These are phyloP conservation scores for Pythium brachiatum DNA, from an alignment of 352 stramenopile genomes.

Conservation along the genomic window DNA sequence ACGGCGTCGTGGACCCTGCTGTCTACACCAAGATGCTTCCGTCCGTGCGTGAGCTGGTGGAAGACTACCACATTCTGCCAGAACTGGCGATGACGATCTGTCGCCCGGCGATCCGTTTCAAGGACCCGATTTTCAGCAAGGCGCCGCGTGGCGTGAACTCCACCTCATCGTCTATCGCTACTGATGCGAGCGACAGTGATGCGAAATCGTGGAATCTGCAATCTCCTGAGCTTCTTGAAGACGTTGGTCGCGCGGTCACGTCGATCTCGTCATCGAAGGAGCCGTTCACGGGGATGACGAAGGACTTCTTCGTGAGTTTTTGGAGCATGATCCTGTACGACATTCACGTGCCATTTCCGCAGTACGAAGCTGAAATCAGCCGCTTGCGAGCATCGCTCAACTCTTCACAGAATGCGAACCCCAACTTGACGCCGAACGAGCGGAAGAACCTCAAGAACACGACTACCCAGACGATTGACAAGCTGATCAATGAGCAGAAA, in stretches of 20 bases:
- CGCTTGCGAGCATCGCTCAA: conserved; percentile 60
- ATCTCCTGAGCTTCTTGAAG: conserved; percentile 48
- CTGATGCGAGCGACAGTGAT: conserved; percentile 17
- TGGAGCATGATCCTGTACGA: conserved; percentile 87
- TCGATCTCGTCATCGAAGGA: conserved; percentile 29
- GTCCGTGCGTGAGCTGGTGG: conserved; percentile 54
- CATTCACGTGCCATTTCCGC: conserved; percentile 79
- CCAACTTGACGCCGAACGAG: conserved; percentile 48
- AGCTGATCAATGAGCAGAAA: conserved; percentile 82
- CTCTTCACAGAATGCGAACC: conserved; percentile 26
- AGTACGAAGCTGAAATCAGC: conserved; percentile 84
- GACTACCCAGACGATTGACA: conserved; percentile 73
- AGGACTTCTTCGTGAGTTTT: conserved; percentile 81
- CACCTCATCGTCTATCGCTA: conserved; percentile 7
- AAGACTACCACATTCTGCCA: conserved; percentile 68
- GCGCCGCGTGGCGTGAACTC: conserved; percentile 65
- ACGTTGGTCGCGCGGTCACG: conserved; percentile 47
- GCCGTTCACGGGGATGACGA: conserved; percentile 66
- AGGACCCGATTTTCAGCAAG: conserved; percentile 63
- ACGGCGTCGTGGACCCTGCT: conserved; percentile 63
- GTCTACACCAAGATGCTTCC: conserved; percentile 76
- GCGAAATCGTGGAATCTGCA: conserved; percentile 65
- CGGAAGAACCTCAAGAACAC: conserved; percentile 84
- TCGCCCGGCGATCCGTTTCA: conserved; percentile 72
- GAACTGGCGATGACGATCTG: conserved; percentile 80